Base-by-base conservation (phyloP, 140 eudicot species). In the Anethum foeniculum region DNA sequence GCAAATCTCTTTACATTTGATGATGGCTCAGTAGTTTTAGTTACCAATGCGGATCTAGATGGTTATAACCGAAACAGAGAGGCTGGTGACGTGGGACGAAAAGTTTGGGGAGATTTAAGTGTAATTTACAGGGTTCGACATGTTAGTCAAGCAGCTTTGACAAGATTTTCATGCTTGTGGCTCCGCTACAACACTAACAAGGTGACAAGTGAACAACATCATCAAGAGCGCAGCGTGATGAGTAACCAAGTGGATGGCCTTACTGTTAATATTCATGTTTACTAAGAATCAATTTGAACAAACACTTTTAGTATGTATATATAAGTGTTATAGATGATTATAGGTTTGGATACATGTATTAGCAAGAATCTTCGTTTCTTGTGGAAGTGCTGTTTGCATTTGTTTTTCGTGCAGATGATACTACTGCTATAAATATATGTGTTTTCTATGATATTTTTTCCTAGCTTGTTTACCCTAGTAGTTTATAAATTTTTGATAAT, bases 1-100 rank as follows among this genome's bases (percentile, higher is more conserved):
- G 80, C 83, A 14, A 86, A 88, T 71, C 49, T 89, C 25, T 77
- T 88, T 67, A 78, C 88, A 49, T 90, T 87, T 84, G 97, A 88
- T 58, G 97, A 92, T 39, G 82, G 90, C 54, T 88, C 97, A 0
- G 90, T 88, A 27, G 97, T 92, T 44, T 68, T 90, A 71, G 88
- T 92, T 52, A 86, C 93, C 11, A 80, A 83, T 80, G 81, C 91
- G 7, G 97, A 92, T 78, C 83, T 90, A 46, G 86, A 92, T 73
- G 97, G 93, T 62, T 90, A 92, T 28, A 84, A 85, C 71, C 56
- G 81, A 16, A 28, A 46, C 25, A 46, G 49, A 15, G 82, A 80
- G 69, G 75, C 84, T n/a, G 65, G 77, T 69, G 81, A 30, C 74
- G 81, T 1, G 78, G 68, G 76, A 51, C 41, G 62, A 47, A 76